Evolutionary conservation across 2,329 filamentous ascomycete species (phyloP).

Genomic region (Cladobotryum mycophilum): DNA sequence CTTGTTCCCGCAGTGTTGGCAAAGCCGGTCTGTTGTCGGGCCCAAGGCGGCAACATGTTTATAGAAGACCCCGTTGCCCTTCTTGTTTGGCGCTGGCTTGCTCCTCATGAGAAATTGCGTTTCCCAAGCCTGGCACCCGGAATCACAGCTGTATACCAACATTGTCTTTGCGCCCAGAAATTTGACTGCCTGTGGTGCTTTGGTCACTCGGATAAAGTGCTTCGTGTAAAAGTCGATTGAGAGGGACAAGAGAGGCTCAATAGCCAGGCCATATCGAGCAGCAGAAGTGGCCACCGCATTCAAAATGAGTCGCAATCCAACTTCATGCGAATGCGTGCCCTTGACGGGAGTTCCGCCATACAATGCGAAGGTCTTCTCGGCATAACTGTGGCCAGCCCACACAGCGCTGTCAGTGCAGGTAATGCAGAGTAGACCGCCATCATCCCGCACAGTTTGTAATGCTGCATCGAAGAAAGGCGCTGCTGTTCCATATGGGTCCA

Average conservation of each 20-base stretch:
- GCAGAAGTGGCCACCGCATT: conserved; percentile 75
- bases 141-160: conserved; percentile 85
- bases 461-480: conserved; percentile 89
- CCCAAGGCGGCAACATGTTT: conserved; percentile 72
- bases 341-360: conserved; percentile 88
- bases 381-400: conserved; percentile 89
- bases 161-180: conserved; percentile 87
- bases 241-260: conserved; percentile 85
- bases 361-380: conserved; percentile 88
- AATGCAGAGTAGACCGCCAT: conserved; percentile 86
- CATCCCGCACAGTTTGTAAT: conserved; percentile 72
- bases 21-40: conserved; percentile 59
- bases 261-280: conserved; percentile 76
- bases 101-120: conserved; percentile 73
- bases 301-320: conserved; percentile 77
- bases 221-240: conserved; percentile 95
- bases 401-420: conserved; percentile 96
- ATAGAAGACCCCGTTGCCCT: conserved; percentile 61
- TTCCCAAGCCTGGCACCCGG: conserved; percentile 85
- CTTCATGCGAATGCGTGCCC: conserved; percentile 81
- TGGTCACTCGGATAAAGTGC: conserved; percentile 76
- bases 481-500: conserved; percentile 93
- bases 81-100: conserved; percentile 61
- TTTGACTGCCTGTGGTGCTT: conserved; percentile 80
- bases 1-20: conserved; percentile 77